These are phyloP conservation scores for Cucurbitaria berberidis DNA, from an alignment of 2,329 filamentous ascomycete genomes.

Conservation along the genomic window DNA sequence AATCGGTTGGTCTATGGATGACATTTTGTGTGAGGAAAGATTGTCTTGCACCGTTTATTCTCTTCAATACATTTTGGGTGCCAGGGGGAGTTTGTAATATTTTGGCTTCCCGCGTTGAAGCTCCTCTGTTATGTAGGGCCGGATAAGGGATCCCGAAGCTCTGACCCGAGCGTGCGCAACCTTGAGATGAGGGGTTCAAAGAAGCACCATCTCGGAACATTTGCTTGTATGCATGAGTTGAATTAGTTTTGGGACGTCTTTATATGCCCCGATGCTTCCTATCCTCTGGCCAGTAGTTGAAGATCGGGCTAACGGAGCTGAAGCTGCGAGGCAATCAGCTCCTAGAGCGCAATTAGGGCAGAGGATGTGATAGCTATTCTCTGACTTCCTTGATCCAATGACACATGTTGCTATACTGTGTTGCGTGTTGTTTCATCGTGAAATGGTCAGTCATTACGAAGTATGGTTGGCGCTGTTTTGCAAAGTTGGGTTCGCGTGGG, in stretches of 20 bases:
- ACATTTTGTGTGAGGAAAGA: neutral
- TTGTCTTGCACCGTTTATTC: neutral
- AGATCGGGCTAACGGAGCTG: neutral
- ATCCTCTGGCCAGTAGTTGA: too few species aligned
- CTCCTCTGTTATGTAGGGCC: neutral
- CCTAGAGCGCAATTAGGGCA: too few species aligned
- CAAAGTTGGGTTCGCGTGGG: neutral
- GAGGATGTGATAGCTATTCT: too few species aligned
- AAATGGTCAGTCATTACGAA: too few species aligned
- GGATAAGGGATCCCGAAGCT: neutral
- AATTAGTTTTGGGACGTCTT: too few species aligned
- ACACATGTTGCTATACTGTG: too few species aligned
- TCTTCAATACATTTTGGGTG: neutral
- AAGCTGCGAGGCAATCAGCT: too few species aligned
- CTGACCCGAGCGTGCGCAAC: neutral
- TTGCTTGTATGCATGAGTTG: neutral
- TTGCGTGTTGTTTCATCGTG: too few species aligned
- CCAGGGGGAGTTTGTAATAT: too few species aligned
- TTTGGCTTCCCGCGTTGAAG: neutral
- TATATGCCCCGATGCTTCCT: too few species aligned
- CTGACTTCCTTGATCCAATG: too few species aligned
- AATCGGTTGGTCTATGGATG: conserved; percentile 38
- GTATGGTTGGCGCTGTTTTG: neutral
- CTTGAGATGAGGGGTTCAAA: neutral
- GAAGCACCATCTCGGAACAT: neutral